Evolutionary conservation across 139 green algal genomes (phyloP).

Genomic region (Pedinophyceae sp.): DNA sequence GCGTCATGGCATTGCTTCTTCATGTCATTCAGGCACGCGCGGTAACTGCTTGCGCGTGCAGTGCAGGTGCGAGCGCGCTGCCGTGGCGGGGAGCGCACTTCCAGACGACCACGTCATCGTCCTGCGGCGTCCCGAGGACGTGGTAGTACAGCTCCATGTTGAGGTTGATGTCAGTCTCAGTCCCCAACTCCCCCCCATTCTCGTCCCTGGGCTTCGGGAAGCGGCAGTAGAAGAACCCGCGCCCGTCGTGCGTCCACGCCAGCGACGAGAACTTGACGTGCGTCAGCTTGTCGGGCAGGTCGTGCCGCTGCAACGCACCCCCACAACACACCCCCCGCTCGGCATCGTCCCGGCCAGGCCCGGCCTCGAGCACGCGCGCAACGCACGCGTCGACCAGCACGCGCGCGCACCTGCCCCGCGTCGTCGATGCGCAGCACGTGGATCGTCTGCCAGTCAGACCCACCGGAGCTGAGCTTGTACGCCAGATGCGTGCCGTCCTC

Average conservation of each 20-base stretch:
- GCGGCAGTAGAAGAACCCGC: slow-evolving; percentile 85
- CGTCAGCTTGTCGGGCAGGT: slow-evolving; percentile 53
- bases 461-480: slow-evolving; percentile 51
- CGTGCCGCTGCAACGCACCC: slow-evolving; percentile 2
- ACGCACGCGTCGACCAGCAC: too few species aligned
- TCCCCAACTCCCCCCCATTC: slow-evolving; percentile 36
- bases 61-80: too few species aligned
- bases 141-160: slow-evolving; percentile 78
- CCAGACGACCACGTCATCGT: slow-evolving; percentile 40
- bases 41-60: slow-evolving; percentile 2
- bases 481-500: slow-evolving; percentile 50
- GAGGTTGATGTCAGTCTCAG: slow-evolving; percentile 57
- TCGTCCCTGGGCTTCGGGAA: slow-evolving; percentile 18
- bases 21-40: background rate
- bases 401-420: slow-evolving; percentile 25
- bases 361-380: too few species aligned
- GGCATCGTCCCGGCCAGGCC: too few species aligned
- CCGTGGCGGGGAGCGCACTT: slow-evolving; percentile 6
- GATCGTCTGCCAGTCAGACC: slow-evolving; percentile 29
- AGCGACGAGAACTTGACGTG: slow-evolving; percentile 69
- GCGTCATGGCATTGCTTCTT: background rate
- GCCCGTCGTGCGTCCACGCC: slow-evolving; percentile 69
- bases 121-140: slow-evolving; percentile 51
- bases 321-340: too few species aligned
- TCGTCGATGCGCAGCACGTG: slow-evolving; percentile 34